Evolutionary conservation across 75 land plant genomes (phyloP), one percentile per base, ranked within the genome.

Genomic region (Picea glauca): DNA sequence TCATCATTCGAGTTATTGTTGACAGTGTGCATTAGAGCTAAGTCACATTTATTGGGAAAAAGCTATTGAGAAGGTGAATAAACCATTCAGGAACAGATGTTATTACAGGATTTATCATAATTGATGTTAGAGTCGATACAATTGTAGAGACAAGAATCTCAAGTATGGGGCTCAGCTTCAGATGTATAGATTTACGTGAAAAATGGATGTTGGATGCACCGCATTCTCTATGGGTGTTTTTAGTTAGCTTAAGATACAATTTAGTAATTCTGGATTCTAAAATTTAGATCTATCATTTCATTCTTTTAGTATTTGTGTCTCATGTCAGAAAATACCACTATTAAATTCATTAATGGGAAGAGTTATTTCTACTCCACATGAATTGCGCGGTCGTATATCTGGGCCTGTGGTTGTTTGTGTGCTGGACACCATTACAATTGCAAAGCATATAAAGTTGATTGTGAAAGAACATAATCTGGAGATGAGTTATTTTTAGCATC

Each of bases 21-120:
- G 13, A 50, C 56, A 50, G 56, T 9, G 56, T 50, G 56, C 15
- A 32, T 40, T 33, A 68, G 46, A 38, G 21, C n/a, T 50, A 38
- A 68, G 72, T 38, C 74, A 70, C 74, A 70, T 70, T 70, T 70
- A n/a, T 70, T 70, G 74, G 74, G 35, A 70, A 70, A 23, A 70
- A 43, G 74, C 74, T 70, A 43, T 70, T 70, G 74, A 38, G 46
- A 70, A 70, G 40, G 74, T 70, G 23, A 70, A 70, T 70, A 70
- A 70, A 46, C 74, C 74, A 70, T 32, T 66, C 70, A 38, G 43
- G 74, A 70, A 70, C 50, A 70, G 74, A 70, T 70, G 46, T n/a
- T 70, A 70, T 70, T 70, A 70, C 74, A n/a, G 40, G 74, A 70
- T 70, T 70, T 70, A 50, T 70, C 50, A 70, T 70, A 70, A 70